Evolutionary conservation across 73 alveolate species (phyloP).

Genomic region (Durusdinium trenchii): DNA sequence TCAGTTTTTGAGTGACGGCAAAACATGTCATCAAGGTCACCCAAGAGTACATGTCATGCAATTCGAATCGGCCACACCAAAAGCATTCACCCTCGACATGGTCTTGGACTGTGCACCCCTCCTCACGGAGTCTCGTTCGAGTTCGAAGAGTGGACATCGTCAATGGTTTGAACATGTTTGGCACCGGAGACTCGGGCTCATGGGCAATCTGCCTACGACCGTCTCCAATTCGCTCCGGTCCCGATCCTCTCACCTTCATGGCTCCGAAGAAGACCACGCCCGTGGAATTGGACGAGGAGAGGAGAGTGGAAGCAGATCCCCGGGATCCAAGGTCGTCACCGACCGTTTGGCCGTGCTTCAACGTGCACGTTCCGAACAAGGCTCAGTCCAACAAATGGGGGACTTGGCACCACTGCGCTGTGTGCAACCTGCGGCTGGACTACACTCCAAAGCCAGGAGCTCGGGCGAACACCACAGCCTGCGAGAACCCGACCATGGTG

Average conservation of each 20-base stretch:
- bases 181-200: background rate
- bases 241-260: background rate
- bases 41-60: background rate
- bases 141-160: background rate
- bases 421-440: background rate
- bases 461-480: background rate
- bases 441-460: constrained; percentile 9
- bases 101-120: background rate
- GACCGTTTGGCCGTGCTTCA: constrained; percentile 14
- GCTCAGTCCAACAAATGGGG: background rate
- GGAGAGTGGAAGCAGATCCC: background rate
- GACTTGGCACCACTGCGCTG: background rate
- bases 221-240: background rate
- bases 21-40: background rate
- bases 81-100: background rate
- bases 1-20: background rate
- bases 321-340: background rate
- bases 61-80: background rate
- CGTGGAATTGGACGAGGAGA: background rate
- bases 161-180: background rate
- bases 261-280: constrained; percentile 15
- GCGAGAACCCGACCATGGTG: background rate
- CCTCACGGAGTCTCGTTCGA: background rate
- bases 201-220: background rate
- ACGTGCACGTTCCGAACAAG: background rate